These are phyloP conservation scores for Penicillium coffeae DNA, from an alignment of 495 filamentous ascomycete species.

Conservation along the genomic window DNA sequence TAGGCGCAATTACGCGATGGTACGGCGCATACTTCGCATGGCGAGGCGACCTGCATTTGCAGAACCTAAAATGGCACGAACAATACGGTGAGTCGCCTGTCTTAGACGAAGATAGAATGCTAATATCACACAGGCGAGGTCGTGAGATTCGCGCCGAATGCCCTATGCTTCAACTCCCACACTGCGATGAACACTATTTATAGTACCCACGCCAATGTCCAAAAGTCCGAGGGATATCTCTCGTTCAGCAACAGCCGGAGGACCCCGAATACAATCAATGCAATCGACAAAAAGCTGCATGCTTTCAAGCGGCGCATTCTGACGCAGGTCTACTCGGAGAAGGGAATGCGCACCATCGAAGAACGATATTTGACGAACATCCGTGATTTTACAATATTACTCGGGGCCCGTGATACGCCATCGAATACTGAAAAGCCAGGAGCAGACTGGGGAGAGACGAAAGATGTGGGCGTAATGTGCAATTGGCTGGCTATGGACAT, in stretches of 20 bases:
- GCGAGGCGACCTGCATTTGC: conserved; percentile 1
- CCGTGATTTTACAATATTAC: neutral
- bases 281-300: neutral
- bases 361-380: neutral
- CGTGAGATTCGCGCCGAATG: neutral
- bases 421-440: neutral
- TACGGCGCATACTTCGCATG: conserved; percentile 1
- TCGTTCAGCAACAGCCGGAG: neutral
- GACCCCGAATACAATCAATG: neutral
- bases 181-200: neutral
- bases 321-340: neutral
- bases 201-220: neutral
- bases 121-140: neutral
- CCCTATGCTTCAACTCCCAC: neutral
- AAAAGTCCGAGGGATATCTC: neutral
- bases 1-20: conserved; percentile 1
- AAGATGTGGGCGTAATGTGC: conserved; percentile 7
- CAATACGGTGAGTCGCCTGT: conserved; percentile 1
- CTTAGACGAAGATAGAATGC: neutral
- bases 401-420: neutral
- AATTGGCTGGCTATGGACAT: conserved; percentile 25
- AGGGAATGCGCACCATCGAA: neutral
- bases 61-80: neutral
- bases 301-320: neutral
- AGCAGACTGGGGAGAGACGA: conserved; percentile 4